These are phyloP conservation scores for Phytopythium ostracodes DNA, from an alignment of 352 stramenopile species.

Conservation along the genomic window DNA sequence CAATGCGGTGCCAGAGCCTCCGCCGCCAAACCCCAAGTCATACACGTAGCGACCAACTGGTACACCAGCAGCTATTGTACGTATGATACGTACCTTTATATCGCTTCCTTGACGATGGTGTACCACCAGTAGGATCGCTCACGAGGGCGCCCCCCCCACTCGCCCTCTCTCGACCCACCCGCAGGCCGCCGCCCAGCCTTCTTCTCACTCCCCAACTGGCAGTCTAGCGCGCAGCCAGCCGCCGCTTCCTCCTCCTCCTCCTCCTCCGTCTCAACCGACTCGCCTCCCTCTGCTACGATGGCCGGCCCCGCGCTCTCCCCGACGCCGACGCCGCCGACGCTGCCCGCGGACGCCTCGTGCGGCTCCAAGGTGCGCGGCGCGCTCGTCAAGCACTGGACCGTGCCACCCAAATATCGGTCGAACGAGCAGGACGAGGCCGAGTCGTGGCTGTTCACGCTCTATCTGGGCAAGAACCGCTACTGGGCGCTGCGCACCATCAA, in stretches of 20 bases:
- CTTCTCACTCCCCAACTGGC: slow-evolving; percentile 27
- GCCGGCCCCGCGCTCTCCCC: slow-evolving; percentile 18
- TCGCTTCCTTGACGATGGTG: not conserved
- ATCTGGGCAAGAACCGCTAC: slow-evolving; percentile 53
- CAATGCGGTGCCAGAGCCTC: not conserved
- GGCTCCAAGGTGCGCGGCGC: slow-evolving; percentile 19
- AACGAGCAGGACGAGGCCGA: slow-evolving; percentile 59
- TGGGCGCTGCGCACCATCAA: slow-evolving; percentile 27
- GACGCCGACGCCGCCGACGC: slow-evolving; percentile 3
- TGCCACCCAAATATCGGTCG: slow-evolving; percentile 35
- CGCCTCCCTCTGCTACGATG: slow-evolving; percentile 10
- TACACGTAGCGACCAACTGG: not conserved
- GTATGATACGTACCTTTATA: not conserved
- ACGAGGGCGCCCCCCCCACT: no score
- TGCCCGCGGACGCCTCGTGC: slow-evolving; percentile 23
- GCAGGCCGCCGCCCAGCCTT: no score
- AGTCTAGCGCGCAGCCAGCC: slow-evolving; percentile 15
- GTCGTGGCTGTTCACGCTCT: slow-evolving; percentile 53
- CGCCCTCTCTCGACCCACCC: no score
- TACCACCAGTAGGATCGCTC: not conserved
- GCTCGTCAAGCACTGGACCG: slow-evolving; percentile 49
- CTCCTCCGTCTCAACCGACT: no score
- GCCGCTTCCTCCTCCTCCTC: not conserved
- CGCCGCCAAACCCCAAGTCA: not conserved
- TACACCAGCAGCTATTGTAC: no score